Evolutionary conservation across 257 asterid species (phyloP).

Genomic region (Lavandula angustifolia): DNA sequence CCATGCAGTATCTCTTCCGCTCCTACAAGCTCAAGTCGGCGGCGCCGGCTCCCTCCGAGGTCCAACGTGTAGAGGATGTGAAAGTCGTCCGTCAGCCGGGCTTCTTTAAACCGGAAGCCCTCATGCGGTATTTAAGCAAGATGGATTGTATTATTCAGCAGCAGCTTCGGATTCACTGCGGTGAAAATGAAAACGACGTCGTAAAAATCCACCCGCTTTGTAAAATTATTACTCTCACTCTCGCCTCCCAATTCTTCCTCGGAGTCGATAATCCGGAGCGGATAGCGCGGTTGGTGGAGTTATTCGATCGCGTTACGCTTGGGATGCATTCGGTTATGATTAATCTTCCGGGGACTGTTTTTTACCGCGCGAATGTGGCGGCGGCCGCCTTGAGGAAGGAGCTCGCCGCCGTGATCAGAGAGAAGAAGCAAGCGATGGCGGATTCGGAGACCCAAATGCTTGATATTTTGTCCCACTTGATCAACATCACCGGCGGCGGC

Average conservation of each 20-base stretch:
- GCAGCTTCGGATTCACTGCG: constrained; percentile 38
- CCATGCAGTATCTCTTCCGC: constrained; percentile 58
- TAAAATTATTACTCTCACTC: constrained; percentile 48
- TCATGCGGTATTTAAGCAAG: constrained; percentile 43
- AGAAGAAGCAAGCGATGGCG: constrained; percentile 51
- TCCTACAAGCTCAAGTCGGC: constrained; percentile 41
- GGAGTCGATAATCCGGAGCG: constrained; percentile 51
- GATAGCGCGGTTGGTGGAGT: constrained; percentile 45
- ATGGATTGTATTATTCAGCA: constrained; percentile 46
- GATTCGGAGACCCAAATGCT: constrained; percentile 24
- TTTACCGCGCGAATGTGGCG: constrained; percentile 55
- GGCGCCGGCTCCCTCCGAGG: not conserved
- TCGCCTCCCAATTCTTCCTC: constrained; percentile 54
- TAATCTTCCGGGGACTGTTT: constrained; percentile 54
- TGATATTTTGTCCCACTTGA: constrained; percentile 51
- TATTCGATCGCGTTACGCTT: constrained; percentile 50
- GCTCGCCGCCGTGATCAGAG: constrained; percentile 47
- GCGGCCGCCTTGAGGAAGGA: constrained; percentile 57
- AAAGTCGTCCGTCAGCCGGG: constrained; percentile 57
- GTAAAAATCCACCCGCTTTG: constrained; percentile 47
- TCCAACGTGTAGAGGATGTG: constrained; percentile 22
- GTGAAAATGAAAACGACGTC: constrained; percentile 41
- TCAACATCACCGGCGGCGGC: constrained; percentile 16
- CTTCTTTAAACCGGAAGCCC: constrained; percentile 64
- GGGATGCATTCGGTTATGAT: constrained; percentile 60